Evolutionary conservation across 345 rosid species (phyloP).

Genomic region (Schrenkiella parvula): DNA sequence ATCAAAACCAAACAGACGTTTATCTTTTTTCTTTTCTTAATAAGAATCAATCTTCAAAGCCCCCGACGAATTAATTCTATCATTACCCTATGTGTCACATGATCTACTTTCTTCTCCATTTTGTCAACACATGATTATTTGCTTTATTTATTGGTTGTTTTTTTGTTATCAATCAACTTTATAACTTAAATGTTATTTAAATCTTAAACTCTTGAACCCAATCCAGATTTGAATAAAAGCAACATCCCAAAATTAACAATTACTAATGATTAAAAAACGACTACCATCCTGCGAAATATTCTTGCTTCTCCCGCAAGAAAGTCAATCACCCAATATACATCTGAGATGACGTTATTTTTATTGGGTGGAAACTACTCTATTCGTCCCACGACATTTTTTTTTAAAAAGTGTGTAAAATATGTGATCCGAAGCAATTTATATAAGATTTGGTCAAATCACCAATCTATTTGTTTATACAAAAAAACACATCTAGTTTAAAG

Average conservation of each 20-base stretch:
- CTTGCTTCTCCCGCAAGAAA: slow-evolving; percentile 21
- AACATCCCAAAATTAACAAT: not conserved
- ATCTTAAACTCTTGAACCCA: not conserved
- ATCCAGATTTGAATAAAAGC: not conserved
- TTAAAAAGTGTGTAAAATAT: not conserved
- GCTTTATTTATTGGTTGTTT: not conserved
- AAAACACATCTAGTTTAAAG: not conserved
- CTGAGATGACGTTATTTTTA: slow-evolving; percentile 15
- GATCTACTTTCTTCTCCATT: not conserved
- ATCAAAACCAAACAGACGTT: not conserved
- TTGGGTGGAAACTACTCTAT: not conserved
- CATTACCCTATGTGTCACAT: not conserved
- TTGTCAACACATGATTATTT: slow-evolving; percentile 3
- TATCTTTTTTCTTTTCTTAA: too few species aligned
- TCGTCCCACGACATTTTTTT: not conserved
- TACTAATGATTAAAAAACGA: not conserved
- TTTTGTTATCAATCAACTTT: not conserved
- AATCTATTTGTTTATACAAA: slow-evolving; percentile 14
- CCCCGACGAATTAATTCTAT: not conserved
- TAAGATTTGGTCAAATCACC: slow-evolving; percentile 26
- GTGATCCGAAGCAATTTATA: slow-evolving; percentile 16
- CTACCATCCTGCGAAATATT: not conserved
- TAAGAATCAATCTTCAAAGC: not conserved
- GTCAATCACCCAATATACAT: slow-evolving; percentile 20
- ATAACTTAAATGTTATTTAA: not conserved